Evolutionary conservation across 2,329 filamentous ascomycete genomes (phyloP), one percentile per base, ranked within the genome.

Genomic region (Colletotrichum cordylinicola): DNA sequence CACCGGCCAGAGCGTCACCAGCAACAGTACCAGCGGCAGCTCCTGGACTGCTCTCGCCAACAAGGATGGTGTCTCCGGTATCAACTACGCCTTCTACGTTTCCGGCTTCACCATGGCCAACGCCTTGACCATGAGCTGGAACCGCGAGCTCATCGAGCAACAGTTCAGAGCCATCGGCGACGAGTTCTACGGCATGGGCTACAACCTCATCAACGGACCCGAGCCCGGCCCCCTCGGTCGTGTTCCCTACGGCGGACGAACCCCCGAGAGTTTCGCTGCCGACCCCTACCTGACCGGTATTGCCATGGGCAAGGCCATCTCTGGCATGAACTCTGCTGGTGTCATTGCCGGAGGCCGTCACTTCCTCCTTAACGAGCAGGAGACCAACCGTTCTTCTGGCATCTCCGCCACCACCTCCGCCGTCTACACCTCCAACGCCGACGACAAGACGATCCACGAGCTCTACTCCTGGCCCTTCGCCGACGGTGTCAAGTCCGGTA

Each of bases 321-420:
- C 85, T 43, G 90, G 90, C 18, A 91, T 91, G 72, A 89, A 92
- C 82, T 87, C 86, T 70, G 90, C 86, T n/a, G 90, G 90, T 12
- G 86, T 92, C 48, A 87, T 89, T 78, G 89, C 90, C 5, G 89
- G 89, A 2, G 85, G 91, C 77, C 92, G 92, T 84, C 90, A 92
- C 81, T 92, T 91, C 80, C 87, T 91, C 27, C 91, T 89, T 82
- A 92, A 92, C 78, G 90, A 92, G 79, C 90, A 91, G 78, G 90
- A 92, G 80, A 89, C 91, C 78, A 88, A 88, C 81, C 86, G 90
- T n/a, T 80, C 81, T 2, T 89, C 90, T 82, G 87, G 86, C 9
- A 89, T 91, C 0, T 86, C 91, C 77, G 86, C 86, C 70, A 88
- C 90, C 66, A 82, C 92, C 43, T 90, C 89, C 1, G 86, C 89